Evolutionary conservation across 2,329 filamentous ascomycete genomes (phyloP), one percentile per base, ranked within the genome.

Genomic region (Calcarisporium arbuscula): DNA sequence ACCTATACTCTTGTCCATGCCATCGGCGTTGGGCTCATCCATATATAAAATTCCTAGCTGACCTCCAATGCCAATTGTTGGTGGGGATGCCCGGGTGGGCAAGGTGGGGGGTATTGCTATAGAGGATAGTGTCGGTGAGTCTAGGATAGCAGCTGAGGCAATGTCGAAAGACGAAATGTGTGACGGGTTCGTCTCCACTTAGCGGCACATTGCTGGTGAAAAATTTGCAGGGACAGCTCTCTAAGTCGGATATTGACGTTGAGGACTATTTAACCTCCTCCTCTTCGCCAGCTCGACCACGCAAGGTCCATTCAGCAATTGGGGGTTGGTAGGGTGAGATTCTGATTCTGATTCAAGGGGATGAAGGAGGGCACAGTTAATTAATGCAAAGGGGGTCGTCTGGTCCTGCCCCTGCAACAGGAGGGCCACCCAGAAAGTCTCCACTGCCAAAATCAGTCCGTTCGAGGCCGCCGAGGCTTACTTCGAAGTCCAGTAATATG

Each of bases 1-100:
- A 4, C 77, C 77, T 0, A 51, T 82, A 11, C 53, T 82, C 6
- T 81, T 78, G 67, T 82, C 19, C 77, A 82, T 43, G 77, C 77
- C 19, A 79, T 81, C 35, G 74, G 76, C 53, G 29, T 55, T 19
- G 52, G 52, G 3, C 45, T 81, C 4, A 73, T 42, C 69, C 74
- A 0, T 77, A 81, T 43, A 61, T 68, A 15, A 58, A 63, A 18
- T 76, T 77, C 45, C 51, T 81, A 8, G 53, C 56, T 32, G 65
- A 76, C 36, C 54, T 81, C n/a, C 32, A 70, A 71, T 42, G 51
- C 57, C 14, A 32, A 45, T n/a, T 8, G 40, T 48, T 20, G 51
- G 54, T 4, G 39, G 53, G 21, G 44, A 55, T 38, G 22, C 47
- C 19, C 37, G 52, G 14, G 58, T 74, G 43, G 69, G 68, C n/a